Base-by-base conservation (phyloP, 371 early-diverging fungal species). In the Mortierella sp. region DNA sequence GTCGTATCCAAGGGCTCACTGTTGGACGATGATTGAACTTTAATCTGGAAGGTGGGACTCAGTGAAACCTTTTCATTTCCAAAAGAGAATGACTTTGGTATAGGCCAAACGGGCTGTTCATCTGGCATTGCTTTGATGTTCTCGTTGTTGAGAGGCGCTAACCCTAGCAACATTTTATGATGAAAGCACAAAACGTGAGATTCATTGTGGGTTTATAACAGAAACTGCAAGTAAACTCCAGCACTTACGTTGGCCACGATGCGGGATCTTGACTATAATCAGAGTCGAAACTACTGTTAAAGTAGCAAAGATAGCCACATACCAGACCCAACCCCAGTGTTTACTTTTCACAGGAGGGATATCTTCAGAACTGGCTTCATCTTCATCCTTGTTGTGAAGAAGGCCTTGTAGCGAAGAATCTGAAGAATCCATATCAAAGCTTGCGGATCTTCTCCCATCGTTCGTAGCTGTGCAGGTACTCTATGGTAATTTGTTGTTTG, bases 101-200 rank as follows among this genome's bases (percentile, higher is more conserved):
- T 75, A 6, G 81, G 81, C 71, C 67, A 71, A 10, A 80, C 51
- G 13, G 81, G 75, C 43, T 80, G 81, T 31, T 80, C 71, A 8
- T 49, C 61, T 22, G 81, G 81, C 6, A 80, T 35, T 3, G 19
- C 58, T 43, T 70, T 80, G 19, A 75, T 72, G 2, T 75, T 69
- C 8, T 60, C 68, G 32, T 80, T 80, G 1, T 35, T 12, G 2
- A 80, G 15, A 17, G 81, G 81, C 7, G 71, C 65, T n/a, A 64
- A 4, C 9, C 32, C 81, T 26, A 29, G 26, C 12, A 53, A 15
- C n/a, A n/a, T n/a, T n/a, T n/a, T n/a, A n/a, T n/a, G n/a, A n/a
- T n/a, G n/a, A 29, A n/a, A 49, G 19, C 32, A 31, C 6, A 61
- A 51, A 13, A 62, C n/a, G 19, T 22, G 9, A 60, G 10, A 49